Evolutionary conservation across 495 filamentous ascomycete genomes (phyloP).

Genomic region (Aspergillus campestris): DNA sequence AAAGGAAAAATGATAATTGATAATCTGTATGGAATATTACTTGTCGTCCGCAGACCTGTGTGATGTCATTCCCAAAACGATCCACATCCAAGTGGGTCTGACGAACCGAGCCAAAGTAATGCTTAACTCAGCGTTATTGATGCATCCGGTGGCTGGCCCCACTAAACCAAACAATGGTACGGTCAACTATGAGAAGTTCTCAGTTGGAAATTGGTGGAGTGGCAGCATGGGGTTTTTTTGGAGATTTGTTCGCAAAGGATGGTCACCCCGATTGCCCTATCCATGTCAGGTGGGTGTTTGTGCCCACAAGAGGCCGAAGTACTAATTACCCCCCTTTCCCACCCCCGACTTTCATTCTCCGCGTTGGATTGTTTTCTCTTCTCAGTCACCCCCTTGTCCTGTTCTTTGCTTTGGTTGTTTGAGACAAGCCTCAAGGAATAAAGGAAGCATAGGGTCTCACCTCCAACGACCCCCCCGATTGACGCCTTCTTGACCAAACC

Average conservation of each 20-base stretch:
- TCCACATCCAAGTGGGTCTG: too few relatives aligned
- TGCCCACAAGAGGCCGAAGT: not conserved
- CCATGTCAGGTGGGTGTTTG: too few relatives aligned
- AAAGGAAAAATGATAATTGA: too few relatives aligned
- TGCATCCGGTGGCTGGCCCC: slow-evolving; percentile 18
- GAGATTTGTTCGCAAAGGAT: too few relatives aligned
- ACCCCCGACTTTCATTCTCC: slow-evolving; percentile 8
- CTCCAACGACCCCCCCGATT: too few relatives aligned
- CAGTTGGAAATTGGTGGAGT: slow-evolving; percentile 6
- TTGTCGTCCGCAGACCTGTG: too few relatives aligned
- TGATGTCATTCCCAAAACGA: too few relatives aligned
- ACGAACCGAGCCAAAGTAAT: slow-evolving; percentile 11
- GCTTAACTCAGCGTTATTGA: slow-evolving; percentile 28
- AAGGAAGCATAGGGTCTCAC: too few relatives aligned
- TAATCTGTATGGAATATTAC: too few relatives aligned
- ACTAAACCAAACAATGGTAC: slow-evolving; percentile 11
- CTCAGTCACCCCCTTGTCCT: slow-evolving; percentile 5
- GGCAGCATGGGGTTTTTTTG: slow-evolving; percentile 1
- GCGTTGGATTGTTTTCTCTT: slow-evolving; percentile 6
- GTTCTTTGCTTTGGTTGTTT: not conserved
- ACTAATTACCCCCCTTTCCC: slow-evolving; percentile 17
- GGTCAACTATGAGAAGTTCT: slow-evolving; percentile 6
- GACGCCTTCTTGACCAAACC: too few relatives aligned
- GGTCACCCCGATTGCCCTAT: too few relatives aligned
- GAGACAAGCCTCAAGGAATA: not conserved